These are phyloP conservation scores for Camellia sinensis DNA, from an alignment of 148 eudicot genomes.

Conservation along the genomic window DNA sequence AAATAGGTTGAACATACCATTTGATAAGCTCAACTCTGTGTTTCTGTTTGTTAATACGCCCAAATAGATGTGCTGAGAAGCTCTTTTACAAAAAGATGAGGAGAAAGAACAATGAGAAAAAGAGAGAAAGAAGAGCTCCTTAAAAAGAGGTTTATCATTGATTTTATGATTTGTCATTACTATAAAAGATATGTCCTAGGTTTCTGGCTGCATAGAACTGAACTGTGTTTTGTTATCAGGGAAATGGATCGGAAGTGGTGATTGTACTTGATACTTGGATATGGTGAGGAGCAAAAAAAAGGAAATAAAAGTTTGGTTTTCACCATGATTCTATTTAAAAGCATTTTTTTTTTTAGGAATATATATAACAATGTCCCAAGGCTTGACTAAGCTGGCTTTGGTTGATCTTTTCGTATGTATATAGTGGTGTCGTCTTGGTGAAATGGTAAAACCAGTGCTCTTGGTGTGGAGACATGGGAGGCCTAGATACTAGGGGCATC, in stretches of 20 bases:
- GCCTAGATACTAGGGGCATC: too few species aligned
- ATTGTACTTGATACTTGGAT: slow-evolving; percentile 21
- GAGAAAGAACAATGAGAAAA: slow-evolving; percentile 50
- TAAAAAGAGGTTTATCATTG: slow-evolving; percentile 48
- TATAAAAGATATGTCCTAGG: neutral
- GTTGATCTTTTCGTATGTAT: too few species aligned
- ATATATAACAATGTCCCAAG: neutral
- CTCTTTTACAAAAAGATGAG: slow-evolving; percentile 56
- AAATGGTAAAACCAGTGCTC: too few species aligned
- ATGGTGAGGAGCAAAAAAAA: slow-evolving; percentile 31
- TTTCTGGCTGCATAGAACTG: slow-evolving; percentile 9
- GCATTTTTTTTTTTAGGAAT: neutral
- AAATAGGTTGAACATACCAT: neutral
- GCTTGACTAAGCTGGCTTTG: neutral
- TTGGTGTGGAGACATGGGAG: too few species aligned
- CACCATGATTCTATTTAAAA: slow-evolving; percentile 1
- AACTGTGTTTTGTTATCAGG: slow-evolving; percentile 32
- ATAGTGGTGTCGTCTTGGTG: too few species aligned
- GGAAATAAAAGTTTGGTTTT: slow-evolving; percentile 50
- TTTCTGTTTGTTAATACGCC: slow-evolving; percentile 13
- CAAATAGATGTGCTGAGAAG: slow-evolving; percentile 75
- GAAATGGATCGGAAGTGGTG: slow-evolving; percentile 45
- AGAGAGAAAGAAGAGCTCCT: slow-evolving; percentile 36
- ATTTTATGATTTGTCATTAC: slow-evolving; percentile 3
- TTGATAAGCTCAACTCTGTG: slow-evolving; percentile 1